Base-by-base conservation (phyloP, 2,329 filamentous ascomycete species). In the Penicillium fuscoglaucum region DNA sequence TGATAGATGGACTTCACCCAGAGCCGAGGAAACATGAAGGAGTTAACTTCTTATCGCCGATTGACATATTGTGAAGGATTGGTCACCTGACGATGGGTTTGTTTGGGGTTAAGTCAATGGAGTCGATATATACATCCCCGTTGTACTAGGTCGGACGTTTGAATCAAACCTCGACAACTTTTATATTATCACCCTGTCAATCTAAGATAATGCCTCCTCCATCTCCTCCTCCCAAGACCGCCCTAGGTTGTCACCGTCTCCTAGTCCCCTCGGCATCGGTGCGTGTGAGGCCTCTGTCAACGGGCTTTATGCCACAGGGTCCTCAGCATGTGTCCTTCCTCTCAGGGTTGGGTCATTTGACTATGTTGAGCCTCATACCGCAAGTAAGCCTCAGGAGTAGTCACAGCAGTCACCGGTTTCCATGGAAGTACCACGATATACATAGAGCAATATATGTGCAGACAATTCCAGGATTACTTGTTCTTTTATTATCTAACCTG, bases 261-360 rank as follows among this genome's bases (percentile, higher is more conserved):
- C 66, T 75, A 17, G 62, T 68, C 31, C 68, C 71, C 10, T 67
- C 64, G 10, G 72, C 72, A 3, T 58, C 44, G 17, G 66, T 74
- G n/a, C 59, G 63, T 28, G 71, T 75, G 10, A 65, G 57, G 8
- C 72, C 71, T 6, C 48, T 74, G 33, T 68, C 68, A 4, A 24
- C 13, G 9, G 41, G 41, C 41, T 44, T 44, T 44, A 28, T 28
- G 24, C 7, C 24, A 8, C 15, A 44, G 24, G 41, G 41, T n/a
- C 9, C n/a, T n/a, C 41, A n/a, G 8, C 24, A 28, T 4, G 24
- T 44, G 24, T 44, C 41, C n/a, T 44, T 24, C 41, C 41, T 44
- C 2, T 9, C 15, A 2, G 41, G 24, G 4, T 44, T 28, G 15
- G 41, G 41, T n/a, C 41, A 44, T 44, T 44, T 44, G 41, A 44